phyloP scores from a whole-genome alignment of 2,329 filamentous ascomycete species.

The Colletotrichum filicis region DNA sequence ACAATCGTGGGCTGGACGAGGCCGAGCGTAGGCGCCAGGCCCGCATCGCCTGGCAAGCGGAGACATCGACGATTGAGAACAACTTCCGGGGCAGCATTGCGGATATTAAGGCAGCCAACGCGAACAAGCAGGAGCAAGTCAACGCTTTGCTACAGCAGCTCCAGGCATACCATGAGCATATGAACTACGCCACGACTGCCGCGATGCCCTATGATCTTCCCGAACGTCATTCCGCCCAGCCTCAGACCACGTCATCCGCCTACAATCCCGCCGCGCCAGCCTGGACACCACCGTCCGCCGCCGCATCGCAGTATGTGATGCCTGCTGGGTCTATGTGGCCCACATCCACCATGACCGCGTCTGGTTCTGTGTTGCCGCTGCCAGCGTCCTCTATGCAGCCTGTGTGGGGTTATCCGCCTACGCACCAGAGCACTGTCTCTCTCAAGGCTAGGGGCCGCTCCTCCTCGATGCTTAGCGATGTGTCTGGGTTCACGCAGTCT shows the following conservation, averaged over 20 bases:
- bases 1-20: slow-evolving; percentile 72
- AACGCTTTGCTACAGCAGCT: slow-evolving; percentile 49
- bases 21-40: slow-evolving; percentile 69
- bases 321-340: slow-evolving; percentile 48
- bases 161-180: slow-evolving; percentile 45
- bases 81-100: slow-evolving; percentile 53
- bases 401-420: slow-evolving; percentile 34
- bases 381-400: slow-evolving; percentile 42
- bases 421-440: slow-evolving; percentile 43
- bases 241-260: slow-evolving; percentile 39
- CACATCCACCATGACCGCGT: slow-evolving; percentile 41
- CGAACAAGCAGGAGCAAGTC: slow-evolving; percentile 53
- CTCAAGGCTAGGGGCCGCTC: slow-evolving; percentile 66
- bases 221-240: slow-evolving; percentile 23
- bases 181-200: slow-evolving; percentile 47
- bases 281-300: slow-evolving; percentile 50
- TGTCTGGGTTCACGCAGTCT: slow-evolving; percentile 74
- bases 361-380: slow-evolving; percentile 42
- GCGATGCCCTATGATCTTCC: slow-evolving; percentile 45
- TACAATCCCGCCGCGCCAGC: slow-evolving; percentile 36
- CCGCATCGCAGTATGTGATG: slow-evolving; percentile 45
- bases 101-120: slow-evolving; percentile 47
- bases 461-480: slow-evolving; percentile 74
- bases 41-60: slow-evolving; percentile 57
- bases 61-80: slow-evolving; percentile 57